Evolutionary conservation across 768 basidiomycete genomes (phyloP).

Genomic region (Calocera cornea): DNA sequence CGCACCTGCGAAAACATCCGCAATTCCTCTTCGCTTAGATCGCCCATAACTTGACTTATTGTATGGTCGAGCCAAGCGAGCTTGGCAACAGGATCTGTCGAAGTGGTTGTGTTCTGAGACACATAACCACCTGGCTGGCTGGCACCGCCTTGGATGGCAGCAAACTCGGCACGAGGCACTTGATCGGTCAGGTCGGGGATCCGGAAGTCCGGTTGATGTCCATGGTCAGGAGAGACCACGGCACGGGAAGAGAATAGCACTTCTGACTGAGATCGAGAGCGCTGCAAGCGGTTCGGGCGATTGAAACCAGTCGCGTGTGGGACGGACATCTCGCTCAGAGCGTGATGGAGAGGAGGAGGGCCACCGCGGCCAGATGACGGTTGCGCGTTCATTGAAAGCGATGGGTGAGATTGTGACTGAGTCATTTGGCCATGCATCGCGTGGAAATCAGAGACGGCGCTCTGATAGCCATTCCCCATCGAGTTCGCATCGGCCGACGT

Average conservation of each 20-base stretch:
- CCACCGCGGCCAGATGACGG: neutral
- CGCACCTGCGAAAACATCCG: neutral
- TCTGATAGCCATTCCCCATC: neutral
- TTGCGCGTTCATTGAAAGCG: neutral
- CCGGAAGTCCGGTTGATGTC: neutral
- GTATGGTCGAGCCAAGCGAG: constrained; percentile 1
- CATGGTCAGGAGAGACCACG: neutral
- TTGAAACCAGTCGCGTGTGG: neutral
- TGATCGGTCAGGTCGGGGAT: neutral
- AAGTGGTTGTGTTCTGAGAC: neutral
- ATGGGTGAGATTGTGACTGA: neutral
- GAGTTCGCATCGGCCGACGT: neutral
- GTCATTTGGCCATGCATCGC: neutral
- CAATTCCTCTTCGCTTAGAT: neutral
- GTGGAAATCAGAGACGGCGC: neutral
- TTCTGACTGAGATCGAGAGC: neutral
- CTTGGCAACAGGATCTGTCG: neutral
- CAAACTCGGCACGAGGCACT: neutral
- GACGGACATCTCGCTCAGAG: neutral
- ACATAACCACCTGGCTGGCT: neutral
- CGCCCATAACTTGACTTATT: neutral
- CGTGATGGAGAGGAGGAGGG: neutral
- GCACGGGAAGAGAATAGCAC: neutral
- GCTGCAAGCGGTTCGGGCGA: neutral
- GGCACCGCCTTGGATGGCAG: neutral